These are phyloP conservation scores for Sonneratia caseolaris DNA, from an alignment of 345 rosid genomes.

Conservation along the genomic window DNA sequence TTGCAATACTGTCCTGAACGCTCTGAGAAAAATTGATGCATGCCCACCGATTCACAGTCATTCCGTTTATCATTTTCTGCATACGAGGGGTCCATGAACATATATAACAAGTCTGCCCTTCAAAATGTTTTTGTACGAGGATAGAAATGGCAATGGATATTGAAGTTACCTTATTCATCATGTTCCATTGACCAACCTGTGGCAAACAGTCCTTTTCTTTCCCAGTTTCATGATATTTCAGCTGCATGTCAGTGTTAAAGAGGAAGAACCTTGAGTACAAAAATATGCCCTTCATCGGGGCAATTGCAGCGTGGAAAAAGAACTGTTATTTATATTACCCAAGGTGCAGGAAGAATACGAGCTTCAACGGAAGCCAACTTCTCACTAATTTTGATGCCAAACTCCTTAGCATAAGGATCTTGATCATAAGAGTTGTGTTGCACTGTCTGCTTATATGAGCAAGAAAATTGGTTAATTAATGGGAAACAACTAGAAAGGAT, in stretches of 20 bases:
- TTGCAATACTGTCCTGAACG: constrained; percentile 90
- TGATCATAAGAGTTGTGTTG: constrained; percentile 82
- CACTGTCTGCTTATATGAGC: constrained; percentile 48
- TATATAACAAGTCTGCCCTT: background rate
- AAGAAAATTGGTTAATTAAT: background rate
- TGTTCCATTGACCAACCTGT: constrained; percentile 99
- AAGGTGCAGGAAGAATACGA: constrained; percentile 98
- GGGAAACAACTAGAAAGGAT: no score
- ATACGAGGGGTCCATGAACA: background rate
- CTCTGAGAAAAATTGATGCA: constrained; percentile 94
- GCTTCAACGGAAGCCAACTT: constrained; percentile 94
- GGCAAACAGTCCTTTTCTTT: constrained; percentile 97
- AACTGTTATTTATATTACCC: constrained; percentile 47
- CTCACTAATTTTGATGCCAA: constrained; percentile 86
- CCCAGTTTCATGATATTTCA: constrained; percentile 95
- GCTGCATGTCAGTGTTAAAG: constrained; percentile 34
- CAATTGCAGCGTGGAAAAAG: background rate
- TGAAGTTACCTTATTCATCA: constrained; percentile 85
- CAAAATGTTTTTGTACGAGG: background rate
- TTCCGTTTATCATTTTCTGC: constrained; percentile 97
- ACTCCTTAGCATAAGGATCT: constrained; percentile 95
- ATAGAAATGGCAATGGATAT: background rate
- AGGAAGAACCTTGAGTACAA: constrained; percentile 2
- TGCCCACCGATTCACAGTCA: constrained; percentile 92
- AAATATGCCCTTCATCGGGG: background rate